Percentiles rank a stretch among this genome's conserved stretches.
phyloP scores from a whole-genome alignment of 768 basidiomycete genomes.

The Pulveroboletus sp. region DNA sequence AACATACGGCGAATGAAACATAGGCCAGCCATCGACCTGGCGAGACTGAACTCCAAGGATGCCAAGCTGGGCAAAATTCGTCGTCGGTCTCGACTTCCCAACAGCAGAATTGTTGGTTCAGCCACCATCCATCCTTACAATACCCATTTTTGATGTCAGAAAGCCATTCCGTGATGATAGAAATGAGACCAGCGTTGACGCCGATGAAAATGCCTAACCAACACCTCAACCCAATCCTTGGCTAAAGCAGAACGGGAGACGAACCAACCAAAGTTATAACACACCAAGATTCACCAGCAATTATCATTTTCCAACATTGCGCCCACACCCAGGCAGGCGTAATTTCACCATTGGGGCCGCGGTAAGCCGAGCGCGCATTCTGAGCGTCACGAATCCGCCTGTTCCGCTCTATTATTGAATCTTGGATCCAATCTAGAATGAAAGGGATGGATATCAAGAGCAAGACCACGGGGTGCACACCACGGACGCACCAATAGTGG shows the following conservation, averaged over 20 bases:
- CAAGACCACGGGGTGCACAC: conserved; percentile 7
- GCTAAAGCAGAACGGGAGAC: conserved; percentile 29
- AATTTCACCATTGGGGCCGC: conserved; percentile 47
- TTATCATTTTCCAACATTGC: conserved; percentile 53
- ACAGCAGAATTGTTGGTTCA: conserved; percentile 97
- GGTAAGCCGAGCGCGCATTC: conserved; percentile 39
- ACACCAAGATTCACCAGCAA: conserved; percentile 87
- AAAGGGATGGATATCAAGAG: conserved; percentile 7
- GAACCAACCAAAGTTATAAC: conserved; percentile 85
- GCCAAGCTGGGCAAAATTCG: conserved; percentile 88
- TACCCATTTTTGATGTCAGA: conserved; percentile 98
- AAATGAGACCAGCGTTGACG: conserved; percentile 89
- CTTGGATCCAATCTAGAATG: conserved; percentile 89
- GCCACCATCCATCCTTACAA: conserved; percentile 96
- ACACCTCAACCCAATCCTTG: conserved; percentile 1
- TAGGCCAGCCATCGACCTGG: conserved; percentile 81
- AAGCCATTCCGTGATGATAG: conserved; percentile 95
- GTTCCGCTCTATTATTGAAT: conserved; percentile 85
- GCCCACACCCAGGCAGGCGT: conserved; percentile 59
- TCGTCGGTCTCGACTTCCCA: conserved; percentile 89
- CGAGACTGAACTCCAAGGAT: conserved; percentile 75
- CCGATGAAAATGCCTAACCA: conserved; percentile 82
- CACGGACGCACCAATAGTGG: conserved; percentile 72
- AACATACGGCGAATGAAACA: conserved; percentile 81
- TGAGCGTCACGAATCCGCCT: conserved; percentile 61